Conservation (phyloP, 495 filamentous ascomycete genomes). For the Aspergillus heteromorphus region DNA sequence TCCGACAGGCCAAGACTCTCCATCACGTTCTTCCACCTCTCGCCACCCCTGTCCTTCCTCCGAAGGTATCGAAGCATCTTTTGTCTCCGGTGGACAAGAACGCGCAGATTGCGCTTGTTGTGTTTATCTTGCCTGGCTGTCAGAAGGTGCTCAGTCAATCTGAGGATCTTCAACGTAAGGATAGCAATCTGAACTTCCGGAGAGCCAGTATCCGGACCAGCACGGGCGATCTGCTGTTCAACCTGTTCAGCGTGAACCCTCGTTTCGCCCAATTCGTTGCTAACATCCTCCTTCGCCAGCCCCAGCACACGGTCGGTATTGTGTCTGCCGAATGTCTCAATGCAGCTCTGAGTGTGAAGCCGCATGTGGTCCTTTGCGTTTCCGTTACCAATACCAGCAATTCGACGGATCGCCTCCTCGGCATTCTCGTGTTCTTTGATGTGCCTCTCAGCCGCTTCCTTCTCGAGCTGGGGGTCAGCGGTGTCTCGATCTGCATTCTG, state of each 20-base stretch:
- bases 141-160: conserved; percentile 59
- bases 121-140: conserved; percentile 67
- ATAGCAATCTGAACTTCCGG: conserved; percentile 97
- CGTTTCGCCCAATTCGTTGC: conserved; percentile 21
- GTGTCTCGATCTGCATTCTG: conserved; percentile 25
- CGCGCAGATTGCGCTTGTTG: conserved; percentile 83
- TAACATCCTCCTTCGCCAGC: conserved; percentile 42
- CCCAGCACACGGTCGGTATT: conserved; percentile 68
- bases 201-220: conserved; percentile 85
- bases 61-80: conserved; percentile 81
- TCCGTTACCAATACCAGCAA: conserved; percentile 68
- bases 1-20: conserved; percentile 79
- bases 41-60: conserved; percentile 83
- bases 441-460: conserved; percentile 25
- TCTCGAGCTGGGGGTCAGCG: conserved; percentile 41
- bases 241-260: conserved; percentile 25
- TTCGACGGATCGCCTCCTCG: conserved; percentile 65
- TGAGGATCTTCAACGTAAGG: conserved; percentile 87
- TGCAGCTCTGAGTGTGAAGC: conserved; percentile 74
- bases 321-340: conserved; percentile 86
- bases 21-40: conserved; percentile 79
- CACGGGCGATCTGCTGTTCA: conserved; percentile 57
- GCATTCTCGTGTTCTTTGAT: conserved; percentile 29
- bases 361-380: conserved; percentile 69
- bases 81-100: conserved; percentile 84